These are phyloP conservation scores for Apophysomyces ossiformis DNA, from an alignment of 371 early-diverging fungal species.

Conservation along the genomic window DNA sequence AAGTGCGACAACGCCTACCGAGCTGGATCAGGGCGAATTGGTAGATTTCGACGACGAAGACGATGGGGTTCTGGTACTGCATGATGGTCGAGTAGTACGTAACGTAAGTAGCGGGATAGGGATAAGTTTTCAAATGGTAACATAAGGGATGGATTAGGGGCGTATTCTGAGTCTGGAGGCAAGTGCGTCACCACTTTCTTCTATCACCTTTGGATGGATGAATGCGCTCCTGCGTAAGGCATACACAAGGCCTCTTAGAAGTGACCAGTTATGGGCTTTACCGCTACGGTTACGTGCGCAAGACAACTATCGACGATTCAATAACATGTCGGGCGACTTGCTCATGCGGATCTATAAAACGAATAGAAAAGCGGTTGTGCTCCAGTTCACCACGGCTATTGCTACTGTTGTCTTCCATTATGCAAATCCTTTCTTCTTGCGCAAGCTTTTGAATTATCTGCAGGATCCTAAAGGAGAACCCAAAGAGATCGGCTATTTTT, in stretches of 20 bases:
- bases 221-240: slow-evolving; percentile 71
- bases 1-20: slow-evolving; percentile 53
- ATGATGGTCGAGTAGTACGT: slow-evolving; percentile 49
- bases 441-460: slow-evolving; percentile 51
- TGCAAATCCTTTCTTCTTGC: slow-evolving; percentile 58
- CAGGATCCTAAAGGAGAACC: slow-evolving; percentile 43
- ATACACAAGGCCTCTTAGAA: slow-evolving; percentile 57
- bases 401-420: slow-evolving; percentile 58
- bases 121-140: not conserved
- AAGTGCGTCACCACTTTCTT: slow-evolving; percentile 65
- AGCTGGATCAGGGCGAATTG: slow-evolving; percentile 49
- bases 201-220: slow-evolving; percentile 79
- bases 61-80: slow-evolving; percentile 46
- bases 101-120: slow-evolving; percentile 33
- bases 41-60: slow-evolving; percentile 50
- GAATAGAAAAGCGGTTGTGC: slow-evolving; percentile 36
- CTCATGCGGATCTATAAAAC: slow-evolving; percentile 34
- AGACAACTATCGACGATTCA: slow-evolving; percentile 41
- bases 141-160: slow-evolving; percentile 33
- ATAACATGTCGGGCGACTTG: slow-evolving; percentile 16
- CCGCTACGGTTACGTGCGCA: slow-evolving; percentile 46
- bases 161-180: slow-evolving; percentile 64
- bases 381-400: slow-evolving; percentile 56
- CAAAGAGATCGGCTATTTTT: slow-evolving; percentile 50
- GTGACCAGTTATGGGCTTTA: slow-evolving; percentile 75